Evolutionary conservation across 2,329 filamentous ascomycete species (phyloP).

Genomic region (Zymoseptoria crescenta): DNA sequence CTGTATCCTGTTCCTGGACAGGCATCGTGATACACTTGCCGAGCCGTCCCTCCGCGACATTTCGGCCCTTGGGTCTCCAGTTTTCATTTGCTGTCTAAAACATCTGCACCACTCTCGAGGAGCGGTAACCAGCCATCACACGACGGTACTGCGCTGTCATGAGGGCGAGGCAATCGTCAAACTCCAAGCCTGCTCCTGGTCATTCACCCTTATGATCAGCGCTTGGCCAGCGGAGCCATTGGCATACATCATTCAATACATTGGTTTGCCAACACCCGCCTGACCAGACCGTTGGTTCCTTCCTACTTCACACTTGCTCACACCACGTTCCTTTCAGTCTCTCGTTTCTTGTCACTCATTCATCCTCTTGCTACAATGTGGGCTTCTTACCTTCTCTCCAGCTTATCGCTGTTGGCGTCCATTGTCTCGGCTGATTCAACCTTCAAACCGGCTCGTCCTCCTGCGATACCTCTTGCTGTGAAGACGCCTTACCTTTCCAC

Average conservation of each 20-base stretch:
- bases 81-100: neutral
- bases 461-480: constrained; percentile 64
- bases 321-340: constrained; percentile 7
- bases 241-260: neutral
- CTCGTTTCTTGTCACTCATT: constrained; percentile 4
- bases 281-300: neutral
- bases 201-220: neutral
- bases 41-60: neutral
- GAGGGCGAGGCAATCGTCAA: neutral
- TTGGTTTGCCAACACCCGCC: neutral
- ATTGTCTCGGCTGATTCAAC: constrained; percentile 30
- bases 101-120: neutral
- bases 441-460: constrained; percentile 58
- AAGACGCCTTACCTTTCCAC: constrained; percentile 67
- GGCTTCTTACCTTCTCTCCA: constrained; percentile 5
- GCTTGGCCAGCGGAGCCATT: neutral
- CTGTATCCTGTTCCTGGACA: neutral
- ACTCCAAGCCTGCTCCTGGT: neutral
- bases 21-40: neutral
- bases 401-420: constrained; percentile 10
- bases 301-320: constrained; percentile 1
- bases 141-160: neutral
- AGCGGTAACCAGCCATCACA: neutral
- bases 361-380: neutral
- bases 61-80: neutral